Conservation (phyloP, 2,329 filamentous ascomycete species). For the Phialocephala sp. region DNA sequence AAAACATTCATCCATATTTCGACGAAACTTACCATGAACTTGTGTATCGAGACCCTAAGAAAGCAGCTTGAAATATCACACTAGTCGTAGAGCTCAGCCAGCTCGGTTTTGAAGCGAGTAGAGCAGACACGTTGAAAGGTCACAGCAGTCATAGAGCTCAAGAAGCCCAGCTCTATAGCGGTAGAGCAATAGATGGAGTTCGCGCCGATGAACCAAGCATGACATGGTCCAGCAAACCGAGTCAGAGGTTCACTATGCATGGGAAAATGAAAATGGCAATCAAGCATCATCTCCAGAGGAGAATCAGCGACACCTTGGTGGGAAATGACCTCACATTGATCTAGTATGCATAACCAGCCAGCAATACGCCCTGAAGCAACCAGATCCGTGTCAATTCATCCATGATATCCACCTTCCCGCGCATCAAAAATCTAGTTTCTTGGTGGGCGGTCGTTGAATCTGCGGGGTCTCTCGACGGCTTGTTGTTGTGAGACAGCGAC, state of each 20-base stretch:
- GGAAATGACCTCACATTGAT: conserved; percentile 63
- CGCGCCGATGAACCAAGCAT: neutral
- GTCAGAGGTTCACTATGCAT: conserved; percentile 28
- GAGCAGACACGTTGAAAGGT: too few relatives aligned
- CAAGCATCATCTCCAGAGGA: conserved; percentile 79
- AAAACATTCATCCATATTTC: neutral
- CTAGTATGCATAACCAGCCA: conserved; percentile 53
- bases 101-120: too few relatives aligned
- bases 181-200: neutral
- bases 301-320: conserved; percentile 92
- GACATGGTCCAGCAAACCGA: neutral
- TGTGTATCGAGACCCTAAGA: neutral
- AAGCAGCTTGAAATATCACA: neutral
- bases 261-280: conserved; percentile 71
- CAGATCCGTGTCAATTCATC: conserved; percentile 37
- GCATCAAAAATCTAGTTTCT: conserved; percentile 48
- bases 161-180: neutral
- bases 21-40: conserved; percentile 10
- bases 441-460: conserved; percentile 71
- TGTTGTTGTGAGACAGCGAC: conserved; percentile 89
- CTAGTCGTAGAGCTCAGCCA: neutral
- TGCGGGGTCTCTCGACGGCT: conserved; percentile 78
- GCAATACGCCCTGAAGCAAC: conserved; percentile 40
- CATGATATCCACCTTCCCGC: conserved; percentile 28
- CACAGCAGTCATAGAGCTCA: neutral